Base-by-base conservation (phyloP, 2,329 filamentous ascomycete species). In the Fusarium decemcellulare region DNA sequence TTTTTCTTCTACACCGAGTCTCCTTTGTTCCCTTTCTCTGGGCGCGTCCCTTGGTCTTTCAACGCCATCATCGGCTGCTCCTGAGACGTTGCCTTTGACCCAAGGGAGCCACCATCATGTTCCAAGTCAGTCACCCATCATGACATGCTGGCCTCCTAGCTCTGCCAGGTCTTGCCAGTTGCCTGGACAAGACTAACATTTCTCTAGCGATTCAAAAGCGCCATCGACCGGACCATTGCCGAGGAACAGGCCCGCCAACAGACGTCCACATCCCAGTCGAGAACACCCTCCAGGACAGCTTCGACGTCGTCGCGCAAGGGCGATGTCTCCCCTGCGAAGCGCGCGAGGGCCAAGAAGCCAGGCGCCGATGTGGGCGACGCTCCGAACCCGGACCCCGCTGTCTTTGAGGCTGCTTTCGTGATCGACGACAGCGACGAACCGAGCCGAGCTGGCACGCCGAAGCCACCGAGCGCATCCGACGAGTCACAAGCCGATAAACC, bases 201-300 rank as follows among this genome's bases (percentile, higher is more conserved):
- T 37, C 14, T 16, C 18, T 77, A 96, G 92, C 89, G 93, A 84
- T 85, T 97, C 74, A 93, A 93, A 83, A 93, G 92, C 75, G 92
- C 92, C 63, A 94, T 97, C 79, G 93, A 97, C 79, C 90, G 91
- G 74, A 92, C 92, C 75, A 96, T 98, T 76, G 93, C 94, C 75
- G 94, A 97, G 82, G 95, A 98, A 82, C 93, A 97, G 81, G 92
- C 93, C 61, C 92, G 93, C 62, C 92, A 94, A 77, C 88, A 88
- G 76, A 81, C 84, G 53, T 73, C 84, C 67, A 78, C 84, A 6
- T 23, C 18, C 18, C 83, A 84, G 55, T 81, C 86, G 73, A 75
- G 81, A 61, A 74, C 81, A 74, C 74, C 79, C 75, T 79, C 82
- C 63, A 76, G 82, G 80, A 76, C 79, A 23, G 75, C 67, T 37